Base-by-base conservation (phyloP, 2,329 filamentous ascomycete genomes). In the Cladosporium sp. region DNA sequence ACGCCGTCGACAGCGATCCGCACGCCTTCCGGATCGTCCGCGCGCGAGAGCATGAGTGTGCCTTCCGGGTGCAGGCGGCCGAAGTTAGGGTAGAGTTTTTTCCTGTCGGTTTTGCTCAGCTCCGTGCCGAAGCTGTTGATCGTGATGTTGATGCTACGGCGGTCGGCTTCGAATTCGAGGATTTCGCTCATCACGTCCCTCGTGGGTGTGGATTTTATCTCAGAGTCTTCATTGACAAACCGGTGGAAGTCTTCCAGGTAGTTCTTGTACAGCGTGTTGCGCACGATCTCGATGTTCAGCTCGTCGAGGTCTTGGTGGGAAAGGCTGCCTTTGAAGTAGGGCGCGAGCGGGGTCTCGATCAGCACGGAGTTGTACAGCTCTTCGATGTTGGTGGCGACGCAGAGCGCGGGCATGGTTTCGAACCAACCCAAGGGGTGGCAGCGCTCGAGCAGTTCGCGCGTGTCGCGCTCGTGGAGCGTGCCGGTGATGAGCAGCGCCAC, bases 181-280 rank as follows among this genome's bases (percentile, higher is more conserved):
- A 96, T 88, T 73, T 97, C 92, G 7, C 86, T 84, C 93, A 99
- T 99, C 68, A 96, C 84, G 63, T 96, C 90, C 38, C 89, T 80
- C 0, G 93, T 99, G 1, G 93, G 90, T 6, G 91, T 95, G 32
- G 89, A 88, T 32, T 80, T 79, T 73, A 97, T 86, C 37, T 95
- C 92, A 0, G 90, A 78, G 65, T 96, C 82, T 8, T 85, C 87
- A 73, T 92, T 96, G 72, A 97, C 87, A 69, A 96, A 99, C 58
- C 87, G 80, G 75, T 97, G 83, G 70, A 99, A 99, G 68, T 97
- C 93, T 69, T 99, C 93, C 7, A 99, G 81, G 68, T 99, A 99
- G 77, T 97, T 97, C 80, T 99, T 99, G 79, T 97, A 99, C 30
- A 99, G 78, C 1, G 91, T 99, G 73, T 99, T 99, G 57, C 95